Base-by-base conservation (phyloP, 2,329 filamentous ascomycete species). In the Hymenoscyphus repandus region DNA sequence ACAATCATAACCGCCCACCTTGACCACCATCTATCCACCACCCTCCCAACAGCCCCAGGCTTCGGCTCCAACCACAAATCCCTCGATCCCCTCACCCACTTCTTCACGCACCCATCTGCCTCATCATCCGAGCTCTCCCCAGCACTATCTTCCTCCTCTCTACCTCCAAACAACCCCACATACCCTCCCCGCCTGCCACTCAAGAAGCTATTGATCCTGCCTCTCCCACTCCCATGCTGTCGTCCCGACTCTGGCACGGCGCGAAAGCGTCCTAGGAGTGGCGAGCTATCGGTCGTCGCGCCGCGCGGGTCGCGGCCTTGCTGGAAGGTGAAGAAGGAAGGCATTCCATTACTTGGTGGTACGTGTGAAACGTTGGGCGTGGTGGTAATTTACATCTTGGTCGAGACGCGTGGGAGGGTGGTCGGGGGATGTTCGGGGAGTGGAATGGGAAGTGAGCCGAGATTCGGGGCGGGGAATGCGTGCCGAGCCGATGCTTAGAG, bases 241-340 rank as follows among this genome's bases (percentile, higher is more conserved):
- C 58, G 59, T 22, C 69, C 69, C 22, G 72, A 69, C 37, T 62
- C 58, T 6, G 79, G 79, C 15, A 85, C 79, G 52, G 82, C 82
- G 54, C 82, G 79, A 68, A 82, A 86, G 36, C 82, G 79, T 55
- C 82, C 82, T 2, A 85, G 76, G 7, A 85, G 69, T 20, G 82
- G 80, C 15, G 81, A 79, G 38, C 78, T 70, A 61, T 83, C 77
- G 59, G 71, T 72, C 51, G 64, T 67, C 47, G 68, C 67, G 45
- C 73, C 70, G 60, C 72, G 75, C 56, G 79, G 76, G 69, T 85
- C 82, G 62, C 71, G 75, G 66, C 82, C 82, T 63, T 82, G 81
- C 56, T 82, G 82, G 69, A 86, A 86, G 65, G 77, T 74, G 70
- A 86, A 85, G 73, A 85, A 82, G 62, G 76, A 74, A 64, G 82